Base-by-base conservation (phyloP, 192 early-diverging fungal genomes). In the Phlyctochytrium bullatum region DNA sequence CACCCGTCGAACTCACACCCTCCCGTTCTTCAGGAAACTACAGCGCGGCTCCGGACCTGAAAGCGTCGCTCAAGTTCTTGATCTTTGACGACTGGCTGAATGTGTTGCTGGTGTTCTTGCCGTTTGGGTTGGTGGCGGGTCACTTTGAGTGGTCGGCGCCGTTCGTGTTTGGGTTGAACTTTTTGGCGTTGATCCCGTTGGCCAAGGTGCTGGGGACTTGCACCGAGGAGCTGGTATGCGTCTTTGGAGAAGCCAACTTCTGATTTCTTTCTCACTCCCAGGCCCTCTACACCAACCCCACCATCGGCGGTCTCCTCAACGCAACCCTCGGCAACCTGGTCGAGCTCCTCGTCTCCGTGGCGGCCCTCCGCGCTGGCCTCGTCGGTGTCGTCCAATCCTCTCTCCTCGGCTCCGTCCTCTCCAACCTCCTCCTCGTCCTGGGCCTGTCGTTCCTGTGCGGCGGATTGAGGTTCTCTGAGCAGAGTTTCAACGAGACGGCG, bases 361-460 rank as follows among this genome's bases (percentile, higher is more conserved):
- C 95, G 72, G 93, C 93, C 3, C 79, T 98, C 36, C 81, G 84
- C 17, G 78, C 91, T 71, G 88, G 88, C 60, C 78, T 93, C 52
- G 76, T 95, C 16, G 73, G 81, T 29, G 92, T 98, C 53, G 94
- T 98, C 36, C 90, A 96, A 70, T 88, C 96, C 0, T 92, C 90
- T 35, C 83, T 96, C 59, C 72, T 96, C 0, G 96, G 96, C 36
- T 94, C 92, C 4, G 90, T 98, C 57, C 79, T 98, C 12, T 91
- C 89, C 68, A 97, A 95, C 75, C 62, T 97, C 53, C 74, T 95
- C 23, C 77, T 95, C 63, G 93, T 96, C 1, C 78, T 92, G 2
- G 95, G 95, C 32, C 80, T 91, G 66, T 92, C 90, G 64, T 96
- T 95, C 81, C 79, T 95, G 40, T 80, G 81, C 61, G 94, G 93